Base-by-base conservation (phyloP, 1,284 basidiomycete genomes). In the Taiwanofungus camphoratus region DNA sequence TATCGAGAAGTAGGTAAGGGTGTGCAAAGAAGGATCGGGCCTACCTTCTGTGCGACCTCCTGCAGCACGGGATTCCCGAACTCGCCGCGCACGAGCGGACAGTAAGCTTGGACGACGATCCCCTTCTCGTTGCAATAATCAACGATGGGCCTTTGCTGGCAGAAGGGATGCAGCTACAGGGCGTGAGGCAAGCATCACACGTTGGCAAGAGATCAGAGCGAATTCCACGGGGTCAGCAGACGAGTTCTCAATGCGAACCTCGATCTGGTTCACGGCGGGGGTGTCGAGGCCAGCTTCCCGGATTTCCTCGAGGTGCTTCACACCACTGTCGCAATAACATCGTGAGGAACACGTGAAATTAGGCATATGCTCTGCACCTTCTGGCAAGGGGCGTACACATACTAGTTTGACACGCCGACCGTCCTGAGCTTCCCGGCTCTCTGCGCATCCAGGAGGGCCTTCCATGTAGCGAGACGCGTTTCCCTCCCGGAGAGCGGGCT, bases 251-350 rank as follows among this genome's bases (percentile, higher is more conserved):
- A 8, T 9, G 9, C 9, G 31, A 52, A 77, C 81, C 69, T 92
- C 85, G 41, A 93, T 79, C 59, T 94, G 90, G 62, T 92, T 92
- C 39, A 93, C 79, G 1, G 79, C 69, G 1, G 90, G 90, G 54
- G 73, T 59, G 52, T 76, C 73, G 38, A 73, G 65, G 12, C 80
- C 80, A 0, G 78, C 78, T 0, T 63, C 64, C 30, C 69, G 70
- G 22, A 94, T 80, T 55, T 89, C 82, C 57, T 88, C 74, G 6
- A 94, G 72, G 57, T 93, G 91, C 40, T 79, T 74, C 30, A 86
- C 64, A 8, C 76, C 76, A 55, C 86, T 89, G 82, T 6, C 2
- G 20, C 13, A 4, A 15, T 24, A 4, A 32, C 15, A 11, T 22
- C 18, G 16, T 24, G 18, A 21, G 18, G 36, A 11, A 6, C 11